phyloP scores from a whole-genome alignment of 129 eudicot species.

The Heracleum sosnowskyi region DNA sequence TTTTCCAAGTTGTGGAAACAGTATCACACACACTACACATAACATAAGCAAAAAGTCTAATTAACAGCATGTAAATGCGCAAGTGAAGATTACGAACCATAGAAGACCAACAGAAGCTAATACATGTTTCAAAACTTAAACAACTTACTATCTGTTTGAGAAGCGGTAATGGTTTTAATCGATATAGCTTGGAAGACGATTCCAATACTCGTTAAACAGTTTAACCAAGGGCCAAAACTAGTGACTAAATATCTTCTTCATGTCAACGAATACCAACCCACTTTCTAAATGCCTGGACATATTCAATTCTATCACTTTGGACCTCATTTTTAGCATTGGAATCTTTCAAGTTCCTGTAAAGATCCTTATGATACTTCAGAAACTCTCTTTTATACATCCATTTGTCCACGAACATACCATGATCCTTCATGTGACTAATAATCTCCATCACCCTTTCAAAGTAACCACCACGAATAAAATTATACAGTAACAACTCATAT shows the following conservation, averaged over 20 bases:
- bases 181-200: not conserved
- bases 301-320: slow-evolving; percentile 57
- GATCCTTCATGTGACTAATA: slow-evolving; percentile 48
- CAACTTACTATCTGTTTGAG: not conserved
- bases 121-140: not conserved
- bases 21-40: not conserved
- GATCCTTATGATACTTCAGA: slow-evolving; percentile 59
- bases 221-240: not conserved
- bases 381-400: slow-evolving; percentile 58
- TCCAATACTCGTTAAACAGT: not conserved
- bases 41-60: not conserved
- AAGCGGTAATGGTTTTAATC: not conserved
- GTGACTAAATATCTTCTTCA: not conserved
- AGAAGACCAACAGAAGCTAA: not conserved
- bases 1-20: not conserved
- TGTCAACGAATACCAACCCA: slow-evolving; percentile 48
- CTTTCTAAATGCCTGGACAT: slow-evolving; percentile 66
- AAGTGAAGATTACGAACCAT: not conserved
- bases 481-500: slow-evolving; percentile 55
- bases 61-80: not conserved
- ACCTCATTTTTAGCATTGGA: slow-evolving; percentile 54
- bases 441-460: slow-evolving; percentile 95
- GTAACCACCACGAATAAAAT: slow-evolving; percentile 79
- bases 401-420: slow-evolving; percentile 54
- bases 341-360: slow-evolving; percentile 47